Evolutionary conservation across 106 monocot genomes (phyloP).

Genomic region (Apostasia shenzhenica): DNA sequence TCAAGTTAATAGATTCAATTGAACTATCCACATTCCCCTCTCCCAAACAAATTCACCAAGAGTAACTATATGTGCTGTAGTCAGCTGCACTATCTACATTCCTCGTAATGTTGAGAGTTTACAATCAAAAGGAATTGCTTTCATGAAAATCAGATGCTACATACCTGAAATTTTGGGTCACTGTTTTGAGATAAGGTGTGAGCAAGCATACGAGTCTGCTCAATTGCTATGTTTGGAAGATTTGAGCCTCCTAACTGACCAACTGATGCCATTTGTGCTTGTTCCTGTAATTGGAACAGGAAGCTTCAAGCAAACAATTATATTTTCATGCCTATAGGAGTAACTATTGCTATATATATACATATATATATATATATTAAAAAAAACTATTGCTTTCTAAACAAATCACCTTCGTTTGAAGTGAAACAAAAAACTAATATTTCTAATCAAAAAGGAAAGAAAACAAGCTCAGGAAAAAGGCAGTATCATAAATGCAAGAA

Average conservation of each 20-base stretch:
- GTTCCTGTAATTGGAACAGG: conserved; percentile 38
- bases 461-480: not conserved
- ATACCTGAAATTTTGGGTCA: conserved; percentile 98
- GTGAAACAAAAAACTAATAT: not conserved
- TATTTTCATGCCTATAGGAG: no score
- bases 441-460: not conserved
- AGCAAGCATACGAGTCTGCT: conserved; percentile 92
- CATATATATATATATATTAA: no score
- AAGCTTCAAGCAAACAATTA: not conserved
- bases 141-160: not conserved
- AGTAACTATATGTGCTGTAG: no score
- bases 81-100: no score
- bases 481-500: not conserved
- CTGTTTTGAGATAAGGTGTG: conserved; percentile 78
- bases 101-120: no score
- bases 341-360: no score
- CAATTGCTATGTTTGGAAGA: conserved; percentile 68
- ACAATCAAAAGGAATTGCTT: no score
- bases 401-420: not conserved
- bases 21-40: no score
- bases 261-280: conserved; percentile 51
- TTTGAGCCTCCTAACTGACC: conserved; percentile 41
- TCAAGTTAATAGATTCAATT: no score
- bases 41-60: no score
- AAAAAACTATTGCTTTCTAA: not conserved